These are phyloP conservation scores for Voacanga thouarsii DNA, from an alignment of 257 asterid species.

Conservation along the genomic window DNA sequence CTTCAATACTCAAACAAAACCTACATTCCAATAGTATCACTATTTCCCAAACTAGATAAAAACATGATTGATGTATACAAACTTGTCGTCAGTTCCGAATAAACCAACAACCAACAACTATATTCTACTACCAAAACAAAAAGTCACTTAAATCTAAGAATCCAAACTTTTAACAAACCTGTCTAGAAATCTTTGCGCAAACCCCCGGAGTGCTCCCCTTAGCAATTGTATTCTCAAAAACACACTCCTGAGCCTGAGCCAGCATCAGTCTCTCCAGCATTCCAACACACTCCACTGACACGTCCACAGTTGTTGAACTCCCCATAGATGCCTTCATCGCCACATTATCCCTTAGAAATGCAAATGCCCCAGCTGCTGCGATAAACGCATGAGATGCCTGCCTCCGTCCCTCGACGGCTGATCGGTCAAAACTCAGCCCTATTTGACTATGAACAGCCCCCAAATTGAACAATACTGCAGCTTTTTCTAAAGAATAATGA, in stretches of 20 bases:
- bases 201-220: constrained; percentile 96
- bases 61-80: not conserved
- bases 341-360: constrained; percentile 80
- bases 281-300: constrained; percentile 89
- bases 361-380: constrained; percentile 93
- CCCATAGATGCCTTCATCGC: constrained; percentile 87
- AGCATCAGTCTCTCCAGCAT: constrained; percentile 96
- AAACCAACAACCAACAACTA: not conserved
- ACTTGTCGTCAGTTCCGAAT: not conserved
- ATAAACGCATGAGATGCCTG: constrained; percentile 93
- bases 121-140: not conserved
- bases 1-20: not conserved
- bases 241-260: constrained; percentile 99
- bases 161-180: constrained; percentile 41
- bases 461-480: constrained; percentile 89
- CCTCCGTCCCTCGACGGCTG: constrained; percentile 85
- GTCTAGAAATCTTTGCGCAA: constrained; percentile 89
- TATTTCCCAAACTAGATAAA: not conserved
- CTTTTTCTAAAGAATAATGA: constrained; percentile 59
- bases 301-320: constrained; percentile 71
- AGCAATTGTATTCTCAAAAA: constrained; percentile 87
- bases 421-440: constrained; percentile 82
- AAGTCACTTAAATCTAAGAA: not conserved
- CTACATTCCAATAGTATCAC: not conserved
- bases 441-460: constrained; percentile 97